phyloP scores from a whole-genome alignment of 352 stramenopile species.

The Globisporangium rhizosaccharum region DNA sequence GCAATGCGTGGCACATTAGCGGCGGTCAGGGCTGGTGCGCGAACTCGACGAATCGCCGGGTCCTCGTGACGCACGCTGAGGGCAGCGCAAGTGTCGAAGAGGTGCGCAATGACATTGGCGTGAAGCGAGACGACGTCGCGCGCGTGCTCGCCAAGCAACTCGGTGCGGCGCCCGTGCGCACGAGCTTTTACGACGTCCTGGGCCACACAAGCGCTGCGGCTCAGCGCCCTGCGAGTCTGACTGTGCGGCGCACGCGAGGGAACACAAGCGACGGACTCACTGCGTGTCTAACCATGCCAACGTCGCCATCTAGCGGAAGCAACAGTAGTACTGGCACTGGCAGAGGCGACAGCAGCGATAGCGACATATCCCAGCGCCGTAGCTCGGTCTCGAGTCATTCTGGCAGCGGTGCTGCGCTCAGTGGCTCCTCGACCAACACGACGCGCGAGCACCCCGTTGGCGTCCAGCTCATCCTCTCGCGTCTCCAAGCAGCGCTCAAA shows the following conservation, averaged over 20 bases:
- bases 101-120: conserved; percentile 39
- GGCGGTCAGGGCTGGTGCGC: conserved; percentile 39
- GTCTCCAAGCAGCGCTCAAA: conserved; percentile 44
- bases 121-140: conserved; percentile 22
- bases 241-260: conserved; percentile 30
- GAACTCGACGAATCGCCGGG: conserved; percentile 60
- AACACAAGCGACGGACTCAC: conserved; percentile 49
- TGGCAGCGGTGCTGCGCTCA: not conserved
- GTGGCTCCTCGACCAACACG: not conserved
- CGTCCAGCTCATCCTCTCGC: conserved; percentile 52
- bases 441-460: conserved; percentile 32
- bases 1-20: conserved; percentile 71
- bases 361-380: not conserved
- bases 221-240: conserved; percentile 10
- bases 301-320: too few species aligned
- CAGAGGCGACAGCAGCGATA: too few species aligned
- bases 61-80: conserved; percentile 58
- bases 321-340: too few species aligned
- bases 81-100: conserved; percentile 42
- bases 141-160: conserved; percentile 28
- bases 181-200: conserved; percentile 53
- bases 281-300: conserved; percentile 37
- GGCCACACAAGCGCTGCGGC: conserved; percentile 35
- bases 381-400: not conserved
- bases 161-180: conserved; percentile 8